Evolutionary conservation across 345 rosid species (phyloP).

Genomic region (Orychophragmus violaceus): DNA sequence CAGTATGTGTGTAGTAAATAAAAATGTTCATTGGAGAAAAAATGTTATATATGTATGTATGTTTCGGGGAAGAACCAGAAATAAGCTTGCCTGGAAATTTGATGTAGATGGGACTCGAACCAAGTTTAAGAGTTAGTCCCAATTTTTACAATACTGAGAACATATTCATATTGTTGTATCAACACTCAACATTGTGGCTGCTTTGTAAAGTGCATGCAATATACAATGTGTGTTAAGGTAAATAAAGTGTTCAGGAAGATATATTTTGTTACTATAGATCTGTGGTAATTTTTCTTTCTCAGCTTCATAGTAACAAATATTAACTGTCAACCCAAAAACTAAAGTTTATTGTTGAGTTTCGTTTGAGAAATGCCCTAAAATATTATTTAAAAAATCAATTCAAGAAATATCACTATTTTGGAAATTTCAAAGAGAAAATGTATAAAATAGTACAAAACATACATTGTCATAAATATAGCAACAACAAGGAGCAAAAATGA

Average conservation of each 20-base stretch:
- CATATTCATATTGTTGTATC: slow-evolving; percentile 23
- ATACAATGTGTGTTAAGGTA: background rate
- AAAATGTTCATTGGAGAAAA: slow-evolving; percentile 7
- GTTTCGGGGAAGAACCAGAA: slow-evolving; percentile 6
- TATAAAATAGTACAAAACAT: no score
- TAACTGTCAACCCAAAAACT: background rate
- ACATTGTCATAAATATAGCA: no score
- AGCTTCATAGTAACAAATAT: background rate
- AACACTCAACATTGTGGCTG: slow-evolving; percentile 1
- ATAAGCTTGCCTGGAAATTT: slow-evolving; percentile 10
- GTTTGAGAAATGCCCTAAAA: no score
- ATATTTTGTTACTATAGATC: background rate
- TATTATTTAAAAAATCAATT: no score
- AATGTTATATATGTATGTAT: background rate
- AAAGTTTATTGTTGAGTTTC: no score
- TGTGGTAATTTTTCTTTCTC: background rate
- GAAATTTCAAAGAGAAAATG: no score
- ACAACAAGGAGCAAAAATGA: no score
- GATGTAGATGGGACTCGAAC: slow-evolving; percentile 1
- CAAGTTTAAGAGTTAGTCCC: background rate
- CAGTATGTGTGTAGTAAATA: slow-evolving; percentile 1
- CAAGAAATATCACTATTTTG: no score
- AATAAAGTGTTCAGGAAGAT: background rate
- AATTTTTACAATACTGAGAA: slow-evolving; percentile 1
- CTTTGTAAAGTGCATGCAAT: background rate